Evolutionary conservation across 495 filamentous ascomycete species (phyloP).

Genomic region (Aspergillus incahuasiensis): DNA sequence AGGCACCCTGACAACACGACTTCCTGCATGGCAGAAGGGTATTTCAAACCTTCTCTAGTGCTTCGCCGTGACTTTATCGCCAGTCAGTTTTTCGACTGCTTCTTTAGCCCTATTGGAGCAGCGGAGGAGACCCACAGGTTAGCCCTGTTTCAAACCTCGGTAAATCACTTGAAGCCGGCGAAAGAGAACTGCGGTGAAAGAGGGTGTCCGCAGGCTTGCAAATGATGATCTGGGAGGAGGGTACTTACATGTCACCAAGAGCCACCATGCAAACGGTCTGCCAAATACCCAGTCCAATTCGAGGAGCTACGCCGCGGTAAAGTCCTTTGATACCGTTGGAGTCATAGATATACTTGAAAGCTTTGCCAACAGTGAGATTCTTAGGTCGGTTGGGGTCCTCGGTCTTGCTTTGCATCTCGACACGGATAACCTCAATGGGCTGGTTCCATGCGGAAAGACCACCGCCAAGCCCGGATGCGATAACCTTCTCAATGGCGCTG

Average conservation of each 20-base stretch:
- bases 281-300: conserved; percentile 94
- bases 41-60: conserved; percentile 68
- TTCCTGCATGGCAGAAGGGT: conserved; percentile 38
- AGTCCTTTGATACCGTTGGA: conserved; percentile 86
- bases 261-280: conserved; percentile 99
- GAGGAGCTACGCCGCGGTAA: conserved; percentile 91
- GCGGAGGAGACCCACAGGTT: conserved; percentile 31
- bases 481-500: conserved; percentile 77
- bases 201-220: background rate
- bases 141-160: conserved; percentile 29
- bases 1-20: background rate
- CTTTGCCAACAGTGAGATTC: conserved; percentile 94
- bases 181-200: conserved; percentile 3
- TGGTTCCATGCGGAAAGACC: conserved; percentile 98
- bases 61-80: conserved; percentile 92
- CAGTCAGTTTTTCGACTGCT: conserved; percentile 94
- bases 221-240: background rate
- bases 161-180: conserved; percentile 14
- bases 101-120: conserved; percentile 77
- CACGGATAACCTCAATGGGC: conserved; percentile 98
- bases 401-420: conserved; percentile 99
- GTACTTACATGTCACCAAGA: conserved; percentile 92
- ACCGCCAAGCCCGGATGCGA: conserved; percentile 82
- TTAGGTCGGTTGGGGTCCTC: conserved; percentile 95
- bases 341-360: conserved; percentile 88